Percentiles rank a stretch among this genome's conserved stretches.
Evolutionary conservation across 106 monocot species (phyloP).

Genomic region (Dioscorea dumetorum): DNA sequence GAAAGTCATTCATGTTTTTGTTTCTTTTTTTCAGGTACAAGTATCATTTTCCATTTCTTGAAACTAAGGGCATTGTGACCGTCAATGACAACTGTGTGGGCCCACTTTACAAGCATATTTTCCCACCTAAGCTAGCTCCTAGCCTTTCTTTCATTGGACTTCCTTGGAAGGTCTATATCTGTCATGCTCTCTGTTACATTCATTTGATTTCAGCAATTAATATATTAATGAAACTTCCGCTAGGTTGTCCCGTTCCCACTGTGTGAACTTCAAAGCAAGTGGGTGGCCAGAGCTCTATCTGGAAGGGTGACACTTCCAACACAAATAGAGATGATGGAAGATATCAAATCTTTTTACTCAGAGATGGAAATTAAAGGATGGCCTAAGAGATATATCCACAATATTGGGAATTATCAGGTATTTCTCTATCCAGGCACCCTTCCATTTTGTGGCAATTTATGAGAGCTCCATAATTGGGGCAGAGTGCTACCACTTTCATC

Average conservation of each 20-base stretch:
- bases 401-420: conserved; percentile 55
- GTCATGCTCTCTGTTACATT: background rate
- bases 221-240: background rate
- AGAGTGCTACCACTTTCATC: too few species aligned
- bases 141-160: conserved; percentile 83
- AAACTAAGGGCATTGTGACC: conserved; percentile 46
- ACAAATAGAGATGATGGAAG: conserved; percentile 68
- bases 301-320: conserved; percentile 60
- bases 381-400: conserved; percentile 88
- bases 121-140: conserved; percentile 65
- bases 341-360: conserved; percentile 42
- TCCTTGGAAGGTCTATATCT: conserved; percentile 69
- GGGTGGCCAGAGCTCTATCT: conserved; percentile 81
- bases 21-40: conserved; percentile 58
- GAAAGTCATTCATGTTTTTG: too few species aligned
- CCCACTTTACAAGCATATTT: conserved; percentile 88
- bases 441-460: background rate
- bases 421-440: background rate
- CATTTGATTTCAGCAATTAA: background rate
- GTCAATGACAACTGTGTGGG: conserved; percentile 91
- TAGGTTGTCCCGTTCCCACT: conserved; percentile 78
- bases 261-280: conserved; percentile 89
- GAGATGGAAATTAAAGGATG: conserved; percentile 43
- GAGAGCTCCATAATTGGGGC: too few species aligned
- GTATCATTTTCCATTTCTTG: conserved; percentile 81